Base-by-base conservation (phyloP, 1,284 basidiomycete species). In the Schizopora paradoxa region DNA sequence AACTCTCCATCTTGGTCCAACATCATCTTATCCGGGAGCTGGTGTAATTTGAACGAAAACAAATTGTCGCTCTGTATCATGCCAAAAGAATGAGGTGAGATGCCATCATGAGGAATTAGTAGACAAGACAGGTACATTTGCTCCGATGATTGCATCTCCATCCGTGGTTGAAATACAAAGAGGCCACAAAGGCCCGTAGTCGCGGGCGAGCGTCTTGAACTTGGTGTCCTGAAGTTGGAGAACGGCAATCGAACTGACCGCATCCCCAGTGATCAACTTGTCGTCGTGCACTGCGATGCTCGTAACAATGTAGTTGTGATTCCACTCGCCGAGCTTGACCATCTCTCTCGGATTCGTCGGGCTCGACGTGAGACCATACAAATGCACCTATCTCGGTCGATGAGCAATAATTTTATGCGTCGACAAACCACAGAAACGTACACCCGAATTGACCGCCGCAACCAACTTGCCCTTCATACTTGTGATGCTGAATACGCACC, bases 261-360 rank as follows among this genome's bases (percentile, higher is more conserved):
- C 82, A 58, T 97, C 93, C 16, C 89, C 89, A 10, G 85, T 74
- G 13, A 76, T 75, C 42, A 81, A 63, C 51, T 58, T 73, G 56
- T 82, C 65, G 2, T 66, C 70, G 40, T 69, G 70, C 5, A 72
- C 66, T 1, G 72, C 74, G 39, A 84, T 61, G 51, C 69, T 83
- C n/a, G 73, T 78, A 7, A 91, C 77, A 44, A 89, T 58, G 62
- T 92, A 92, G 47, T 85, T 89, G 56, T 88, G 86, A 51, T 86
- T 79, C 79, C 87, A 91, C 28, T 74, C 68, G 0, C 75, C 65
- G 6, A 78, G 55, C 38, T 72, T 67, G 29, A 66, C 56, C 14
- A 89, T 59, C 1, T 56, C 54, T 36, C 54, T 54, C 29, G 47
- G 54, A 39, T 50, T n/a, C n/a, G n/a, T n/a, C n/a, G n/a, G n/a